These are phyloP conservation scores for Poa pratensis DNA, from an alignment of 176 grass and related monocot genomes.

Conservation along the genomic window DNA sequence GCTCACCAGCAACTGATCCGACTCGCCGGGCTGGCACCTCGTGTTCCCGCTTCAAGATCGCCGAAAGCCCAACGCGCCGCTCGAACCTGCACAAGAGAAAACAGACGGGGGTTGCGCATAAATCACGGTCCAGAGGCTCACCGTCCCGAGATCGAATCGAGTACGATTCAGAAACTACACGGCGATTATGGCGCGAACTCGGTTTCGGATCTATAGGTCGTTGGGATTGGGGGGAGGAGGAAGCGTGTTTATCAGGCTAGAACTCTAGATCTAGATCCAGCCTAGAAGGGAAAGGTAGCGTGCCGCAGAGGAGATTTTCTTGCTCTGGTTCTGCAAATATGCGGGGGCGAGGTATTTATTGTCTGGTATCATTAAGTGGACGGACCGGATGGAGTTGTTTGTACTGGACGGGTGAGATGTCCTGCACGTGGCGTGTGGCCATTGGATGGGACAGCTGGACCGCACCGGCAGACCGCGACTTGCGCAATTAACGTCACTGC, in stretches of 20 bases:
- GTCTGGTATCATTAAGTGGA: not conserved
- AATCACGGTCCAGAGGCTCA: not conserved
- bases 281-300: not conserved
- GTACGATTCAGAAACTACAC: not conserved
- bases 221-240: not conserved
- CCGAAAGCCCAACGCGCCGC: not conserved
- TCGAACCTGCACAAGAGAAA: conserved; percentile 20
- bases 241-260: not conserved
- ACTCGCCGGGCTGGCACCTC: fast-evolving
- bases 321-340: not conserved
- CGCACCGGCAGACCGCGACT: conserved; percentile 31
- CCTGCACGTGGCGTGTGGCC: not conserved
- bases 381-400: not conserved
- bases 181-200: not conserved
- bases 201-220: not conserved
- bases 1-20: not conserved
- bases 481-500: conserved; percentile 57
- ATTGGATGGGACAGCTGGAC: conserved; percentile 45
- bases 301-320: not conserved
- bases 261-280: not conserved
- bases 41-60: not conserved
- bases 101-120: not conserved
- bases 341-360: conserved; percentile 48
- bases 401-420: not conserved
- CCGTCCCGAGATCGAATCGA: not conserved